Conservation (phyloP, 768 basidiomycete genomes). For the Fomitopsis serialis region DNA sequence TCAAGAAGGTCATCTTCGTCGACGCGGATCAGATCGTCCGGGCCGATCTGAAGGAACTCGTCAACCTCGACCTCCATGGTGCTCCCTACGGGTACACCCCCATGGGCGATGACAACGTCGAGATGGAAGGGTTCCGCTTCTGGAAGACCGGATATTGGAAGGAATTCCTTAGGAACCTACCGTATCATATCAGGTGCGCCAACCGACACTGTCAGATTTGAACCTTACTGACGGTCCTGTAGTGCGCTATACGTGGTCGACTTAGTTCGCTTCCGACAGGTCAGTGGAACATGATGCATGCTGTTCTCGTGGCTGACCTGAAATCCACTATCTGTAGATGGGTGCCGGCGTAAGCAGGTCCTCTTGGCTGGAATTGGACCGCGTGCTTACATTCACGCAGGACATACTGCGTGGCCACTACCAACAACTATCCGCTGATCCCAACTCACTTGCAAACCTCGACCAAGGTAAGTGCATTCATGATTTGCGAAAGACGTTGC, state of each 20-base stretch:
- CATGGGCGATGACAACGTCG: conserved; percentile 92
- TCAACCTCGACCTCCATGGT: conserved; percentile 89
- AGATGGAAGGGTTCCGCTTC: conserved; percentile 98
- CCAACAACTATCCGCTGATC: conserved; percentile 90
- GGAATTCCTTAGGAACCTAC: conserved; percentile 74
- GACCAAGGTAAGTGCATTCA: conserved; percentile 68
- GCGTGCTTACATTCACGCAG: conserved; percentile 28
- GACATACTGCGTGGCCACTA: conserved; percentile 90
- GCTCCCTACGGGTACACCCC: conserved; percentile 96
- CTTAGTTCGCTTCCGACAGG: conserved; percentile 90
- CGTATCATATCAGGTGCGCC: conserved; percentile 91
- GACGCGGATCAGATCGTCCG: conserved; percentile 98
- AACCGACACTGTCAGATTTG: background rate
- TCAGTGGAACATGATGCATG: conserved; percentile 24
- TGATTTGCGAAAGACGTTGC: background rate
- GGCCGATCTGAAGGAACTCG: conserved; percentile 89
- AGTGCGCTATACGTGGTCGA: conserved; percentile 97
- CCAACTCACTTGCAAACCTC: conserved; percentile 87
- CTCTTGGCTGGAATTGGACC: background rate
- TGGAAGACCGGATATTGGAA: conserved; percentile 99
- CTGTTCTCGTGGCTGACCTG: background rate
- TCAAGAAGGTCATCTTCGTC: conserved; percentile 98
- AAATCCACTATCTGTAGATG: conserved; percentile 27
- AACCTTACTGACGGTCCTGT: background rate
- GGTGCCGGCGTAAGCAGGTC: conserved; percentile 49